Percentiles rank a stretch among this genome's conserved stretches.
Evolutionary conservation across 345 rosid species (phyloP).

Genomic region (Pseudoturritis turrita): DNA sequence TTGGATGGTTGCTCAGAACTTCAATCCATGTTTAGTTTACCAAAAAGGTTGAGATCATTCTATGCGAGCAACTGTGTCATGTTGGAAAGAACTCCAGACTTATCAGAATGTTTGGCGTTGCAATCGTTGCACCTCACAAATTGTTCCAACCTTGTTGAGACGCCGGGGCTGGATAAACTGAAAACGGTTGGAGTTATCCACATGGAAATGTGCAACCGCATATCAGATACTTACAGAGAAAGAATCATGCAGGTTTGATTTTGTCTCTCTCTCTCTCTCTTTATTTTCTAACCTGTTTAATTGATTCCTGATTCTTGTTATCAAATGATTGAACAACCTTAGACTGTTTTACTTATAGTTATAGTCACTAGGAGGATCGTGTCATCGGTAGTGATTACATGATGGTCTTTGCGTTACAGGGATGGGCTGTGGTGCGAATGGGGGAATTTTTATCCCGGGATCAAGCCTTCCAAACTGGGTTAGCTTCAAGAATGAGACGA

Average conservation of each 20-base stretch:
- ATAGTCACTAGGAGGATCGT: background rate
- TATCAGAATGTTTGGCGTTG: background rate
- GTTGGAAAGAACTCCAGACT: slow-evolving; percentile 17
- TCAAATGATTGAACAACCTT: background rate
- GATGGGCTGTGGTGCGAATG: slow-evolving; percentile 9
- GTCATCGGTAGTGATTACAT: background rate
- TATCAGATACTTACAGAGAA: background rate
- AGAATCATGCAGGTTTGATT: slow-evolving; percentile 11
- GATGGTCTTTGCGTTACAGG: background rate
- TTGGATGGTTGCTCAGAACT: slow-evolving; percentile 19
- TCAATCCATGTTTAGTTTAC: slow-evolving; percentile 14
- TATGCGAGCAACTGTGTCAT: background rate
- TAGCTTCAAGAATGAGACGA: slow-evolving; percentile 1
- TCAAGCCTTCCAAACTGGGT: slow-evolving; percentile 8
- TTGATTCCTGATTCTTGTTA: background rate
- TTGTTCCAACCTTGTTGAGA: background rate
- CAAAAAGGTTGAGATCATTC: background rate
- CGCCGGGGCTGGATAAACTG: slow-evolving; percentile 15
- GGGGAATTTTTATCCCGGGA: slow-evolving; percentile 14
- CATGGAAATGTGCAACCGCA: slow-evolving; percentile 23
- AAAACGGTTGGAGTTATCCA: slow-evolving; percentile 3
- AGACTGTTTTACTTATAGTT: background rate
- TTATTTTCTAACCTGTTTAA: background rate
- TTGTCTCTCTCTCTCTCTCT: background rate
- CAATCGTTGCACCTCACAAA: slow-evolving; percentile 3